Conservation (phyloP, 257 asterid genomes). For the Rhazya stricta region DNA sequence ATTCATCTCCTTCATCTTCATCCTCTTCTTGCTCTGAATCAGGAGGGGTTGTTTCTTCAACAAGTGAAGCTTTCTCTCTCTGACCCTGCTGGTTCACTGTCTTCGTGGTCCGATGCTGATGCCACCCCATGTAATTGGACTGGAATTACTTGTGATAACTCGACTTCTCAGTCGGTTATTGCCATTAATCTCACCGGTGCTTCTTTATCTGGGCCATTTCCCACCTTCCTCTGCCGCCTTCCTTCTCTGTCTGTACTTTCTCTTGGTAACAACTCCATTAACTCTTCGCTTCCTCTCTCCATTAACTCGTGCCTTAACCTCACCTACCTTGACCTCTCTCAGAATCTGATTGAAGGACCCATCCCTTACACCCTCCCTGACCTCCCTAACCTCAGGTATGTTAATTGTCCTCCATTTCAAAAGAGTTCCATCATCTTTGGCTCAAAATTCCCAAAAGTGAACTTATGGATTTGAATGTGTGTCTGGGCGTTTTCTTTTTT, state of each 20-base stretch:
- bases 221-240: conserved; percentile 48
- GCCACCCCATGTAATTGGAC: conserved; percentile 84
- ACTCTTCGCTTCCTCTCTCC: conserved; percentile 46
- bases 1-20: not conserved
- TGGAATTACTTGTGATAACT: conserved; percentile 48
- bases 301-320: conserved; percentile 56
- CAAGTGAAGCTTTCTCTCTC: conserved; percentile 40
- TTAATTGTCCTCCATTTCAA: not conserved
- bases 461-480: not conserved
- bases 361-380: conserved; percentile 55
- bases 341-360: conserved; percentile 54
- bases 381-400: conserved; percentile 68
- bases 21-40: conserved; percentile 30
- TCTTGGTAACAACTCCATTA: conserved; percentile 42
- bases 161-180: conserved; percentile 30
- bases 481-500: too few relatives aligned
- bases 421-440: not conserved
- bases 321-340: conserved; percentile 52
- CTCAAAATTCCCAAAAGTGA: not conserved
- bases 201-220: conserved; percentile 58
- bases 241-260: conserved; percentile 41
- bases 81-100: conserved; percentile 42
- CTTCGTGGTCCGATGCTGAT: conserved; percentile 50
- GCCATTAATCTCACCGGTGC: conserved; percentile 38
- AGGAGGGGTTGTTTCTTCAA: conserved; percentile 41